Evolutionary conservation across 2,329 filamentous ascomycete species (phyloP).

Genomic region (Xylaria sp.): DNA sequence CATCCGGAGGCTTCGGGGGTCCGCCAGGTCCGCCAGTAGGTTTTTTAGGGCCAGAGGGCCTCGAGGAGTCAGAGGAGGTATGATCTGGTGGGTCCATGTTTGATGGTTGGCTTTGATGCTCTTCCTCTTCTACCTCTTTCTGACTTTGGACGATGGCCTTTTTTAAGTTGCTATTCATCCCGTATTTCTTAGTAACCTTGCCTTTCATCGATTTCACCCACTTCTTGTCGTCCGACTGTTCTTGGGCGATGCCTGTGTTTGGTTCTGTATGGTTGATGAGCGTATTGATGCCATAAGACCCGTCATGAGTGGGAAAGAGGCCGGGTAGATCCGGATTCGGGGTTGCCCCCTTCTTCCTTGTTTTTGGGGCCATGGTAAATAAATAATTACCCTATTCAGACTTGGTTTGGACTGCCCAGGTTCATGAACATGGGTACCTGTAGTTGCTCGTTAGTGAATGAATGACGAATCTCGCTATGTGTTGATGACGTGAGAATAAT

Average conservation of each 20-base stretch:
- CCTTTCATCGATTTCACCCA: constrained; percentile 29
- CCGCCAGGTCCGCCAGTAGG: neutral
- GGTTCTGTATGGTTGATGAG: constrained; percentile 39
- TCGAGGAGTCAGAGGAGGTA: neutral
- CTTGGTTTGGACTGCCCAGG: constrained; percentile 2
- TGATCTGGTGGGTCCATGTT: neutral
- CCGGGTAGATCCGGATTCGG: constrained; percentile 39
- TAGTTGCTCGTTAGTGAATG: constrained; percentile 18
- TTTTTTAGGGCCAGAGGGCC: neutral
- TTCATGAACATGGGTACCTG: constrained; percentile 19
- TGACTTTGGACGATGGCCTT: constrained; percentile 39
- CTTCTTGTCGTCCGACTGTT: constrained; percentile 37
- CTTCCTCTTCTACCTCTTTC: constrained; percentile 35
- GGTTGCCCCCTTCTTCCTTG: constrained; percentile 26
- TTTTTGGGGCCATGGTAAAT: constrained; percentile 36
- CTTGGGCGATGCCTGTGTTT: constrained; percentile 36
- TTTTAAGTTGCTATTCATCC: constrained; percentile 42
- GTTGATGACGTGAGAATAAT: neutral
- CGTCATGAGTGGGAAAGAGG: constrained; percentile 47
- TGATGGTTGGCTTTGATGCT: constrained; percentile 8
- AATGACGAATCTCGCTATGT: neutral
- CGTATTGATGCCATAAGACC: constrained; percentile 49
- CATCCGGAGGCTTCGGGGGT: constrained; percentile 2
- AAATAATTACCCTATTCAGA: neutral
- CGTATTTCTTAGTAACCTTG: constrained; percentile 31